phyloP scores from a whole-genome alignment of 192 early-diverging fungal species.

The Nowakowskiella sp. region DNA sequence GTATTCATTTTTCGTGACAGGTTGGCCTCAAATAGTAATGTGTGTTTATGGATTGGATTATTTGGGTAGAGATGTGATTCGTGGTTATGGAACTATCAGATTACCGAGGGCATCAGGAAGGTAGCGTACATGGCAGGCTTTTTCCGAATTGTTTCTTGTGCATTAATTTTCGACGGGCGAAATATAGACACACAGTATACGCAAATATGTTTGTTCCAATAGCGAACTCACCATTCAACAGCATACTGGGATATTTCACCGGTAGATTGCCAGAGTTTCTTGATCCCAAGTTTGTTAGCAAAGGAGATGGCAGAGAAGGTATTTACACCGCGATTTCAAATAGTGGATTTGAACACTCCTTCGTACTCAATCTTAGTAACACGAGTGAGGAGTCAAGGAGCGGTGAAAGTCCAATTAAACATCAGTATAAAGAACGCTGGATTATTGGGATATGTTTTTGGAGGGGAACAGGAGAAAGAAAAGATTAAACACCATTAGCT shows the following conservation, averaged over 20 bases:
- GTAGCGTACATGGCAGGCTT: constrained; percentile 7
- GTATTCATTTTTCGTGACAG: constrained; percentile 15
- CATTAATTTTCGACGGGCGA: constrained; percentile 1
- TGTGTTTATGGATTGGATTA: constrained; percentile 49
- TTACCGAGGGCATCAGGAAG: constrained; percentile 27
- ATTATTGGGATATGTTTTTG: no score
- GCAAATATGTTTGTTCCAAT: constrained; percentile 43
- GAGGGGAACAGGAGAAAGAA: no score
- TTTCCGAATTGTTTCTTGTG: constrained; percentile 7
- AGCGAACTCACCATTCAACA: constrained; percentile 45
- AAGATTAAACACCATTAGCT: no score
- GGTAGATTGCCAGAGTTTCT: constrained; percentile 52
- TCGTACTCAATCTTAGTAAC: constrained; percentile 29
- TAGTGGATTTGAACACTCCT: neutral
- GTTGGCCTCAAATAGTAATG: constrained; percentile 52
- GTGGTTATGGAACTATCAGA: constrained; percentile 46
- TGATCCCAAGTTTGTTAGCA: constrained; percentile 43
- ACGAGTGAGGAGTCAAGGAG: constrained; percentile 43
- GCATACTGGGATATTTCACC: constrained; percentile 36
- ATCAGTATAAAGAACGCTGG: constrained; percentile 42
- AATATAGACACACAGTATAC: constrained; percentile 34
- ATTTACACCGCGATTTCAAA: neutral
- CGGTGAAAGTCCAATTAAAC: constrained; percentile 43
- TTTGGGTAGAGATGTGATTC: constrained; percentile 55
- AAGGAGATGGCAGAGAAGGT: constrained; percentile 49